These are phyloP conservation scores for Desmodesmus armatus DNA, from an alignment of 139 green algal genomes.

Conservation along the genomic window DNA sequence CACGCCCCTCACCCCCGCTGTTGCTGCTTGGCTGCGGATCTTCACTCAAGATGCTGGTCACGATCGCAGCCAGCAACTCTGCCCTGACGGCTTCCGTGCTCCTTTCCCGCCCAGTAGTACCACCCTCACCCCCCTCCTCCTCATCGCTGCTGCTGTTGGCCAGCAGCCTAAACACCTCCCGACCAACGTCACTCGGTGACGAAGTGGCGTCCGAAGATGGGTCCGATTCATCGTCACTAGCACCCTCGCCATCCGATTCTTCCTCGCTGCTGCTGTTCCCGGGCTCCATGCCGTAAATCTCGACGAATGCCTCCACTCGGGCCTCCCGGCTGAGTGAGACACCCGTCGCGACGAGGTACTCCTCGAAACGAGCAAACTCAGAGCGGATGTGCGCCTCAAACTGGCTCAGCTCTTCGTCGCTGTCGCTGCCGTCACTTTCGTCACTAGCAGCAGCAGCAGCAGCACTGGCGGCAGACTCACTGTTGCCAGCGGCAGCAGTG, in stretches of 20 bases:
- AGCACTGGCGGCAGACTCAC: not conserved
- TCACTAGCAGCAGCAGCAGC: not conserved
- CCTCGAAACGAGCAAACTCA: slow-evolving; percentile 7
- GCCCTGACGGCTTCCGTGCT: not conserved
- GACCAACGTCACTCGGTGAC: too few relatives aligned
- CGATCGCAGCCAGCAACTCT: not conserved
- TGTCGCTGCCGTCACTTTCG: not conserved
- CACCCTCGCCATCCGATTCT: not conserved
- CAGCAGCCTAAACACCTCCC: too few relatives aligned
- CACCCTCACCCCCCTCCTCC: not conserved
- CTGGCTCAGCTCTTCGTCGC: not conserved
- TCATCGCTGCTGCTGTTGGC: not conserved
- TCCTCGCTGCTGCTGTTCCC: not conserved
- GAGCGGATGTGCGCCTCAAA: not conserved
- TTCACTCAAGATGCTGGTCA: not conserved
- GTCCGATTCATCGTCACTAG: not conserved
- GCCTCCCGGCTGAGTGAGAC: not conserved
- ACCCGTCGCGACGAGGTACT: not conserved
- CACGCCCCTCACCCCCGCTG: not conserved
- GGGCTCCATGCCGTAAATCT: not conserved
- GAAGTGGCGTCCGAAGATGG: too few relatives aligned
- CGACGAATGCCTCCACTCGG: not conserved
- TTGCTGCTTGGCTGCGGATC: not conserved
- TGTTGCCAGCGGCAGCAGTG: not conserved
- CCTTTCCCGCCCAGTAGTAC: not conserved